Conservation (phyloP, 176 grass and related monocot species). For the Calamus simplicifolius region DNA sequence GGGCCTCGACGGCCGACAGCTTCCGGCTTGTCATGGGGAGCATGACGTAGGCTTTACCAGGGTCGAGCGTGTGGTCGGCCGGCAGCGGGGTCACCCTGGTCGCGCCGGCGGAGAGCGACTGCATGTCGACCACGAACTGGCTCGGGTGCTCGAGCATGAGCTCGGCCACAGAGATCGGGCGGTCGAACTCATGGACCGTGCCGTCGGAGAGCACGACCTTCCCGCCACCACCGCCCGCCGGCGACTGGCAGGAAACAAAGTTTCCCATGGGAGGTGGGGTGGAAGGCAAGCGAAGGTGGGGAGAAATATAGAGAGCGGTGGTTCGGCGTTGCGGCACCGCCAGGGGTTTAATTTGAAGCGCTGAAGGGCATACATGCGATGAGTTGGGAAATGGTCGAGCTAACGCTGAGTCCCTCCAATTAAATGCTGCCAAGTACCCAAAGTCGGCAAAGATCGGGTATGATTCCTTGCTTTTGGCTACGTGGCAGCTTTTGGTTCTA, state of each 20-base stretch:
- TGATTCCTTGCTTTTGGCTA: too few species aligned
- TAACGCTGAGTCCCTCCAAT: too few species aligned
- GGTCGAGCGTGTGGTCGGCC: constrained; percentile 66
- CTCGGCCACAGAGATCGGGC: constrained; percentile 74
- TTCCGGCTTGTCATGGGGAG: constrained; percentile 60
- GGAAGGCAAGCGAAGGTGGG: not conserved
- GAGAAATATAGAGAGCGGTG: constrained; percentile 16
- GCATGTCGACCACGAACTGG: constrained; percentile 78
- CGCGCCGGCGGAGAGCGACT: constrained; percentile 1
- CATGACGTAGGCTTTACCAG: constrained; percentile 60
- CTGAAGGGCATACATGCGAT: not conserved
- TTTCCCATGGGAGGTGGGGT: constrained; percentile 52
- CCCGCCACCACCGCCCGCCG: constrained; percentile 22
- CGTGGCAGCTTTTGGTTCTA: too few species aligned
- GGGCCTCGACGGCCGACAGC: constrained; percentile 58
- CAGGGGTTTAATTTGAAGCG: constrained; percentile 4
- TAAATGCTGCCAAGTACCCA: too few species aligned
- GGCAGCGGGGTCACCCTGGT: constrained; percentile 53
- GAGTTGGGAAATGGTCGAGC: not conserved
- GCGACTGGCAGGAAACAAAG: constrained; percentile 26
- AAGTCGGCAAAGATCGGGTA: too few species aligned
- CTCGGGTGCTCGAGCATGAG: constrained; percentile 91
- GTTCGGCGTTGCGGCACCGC: not conserved
- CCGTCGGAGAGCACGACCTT: constrained; percentile 84
- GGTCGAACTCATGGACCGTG: constrained; percentile 43